Conservation (phyloP, 495 filamentous ascomycete species). For the Friedmanniomyces simplex region DNA sequence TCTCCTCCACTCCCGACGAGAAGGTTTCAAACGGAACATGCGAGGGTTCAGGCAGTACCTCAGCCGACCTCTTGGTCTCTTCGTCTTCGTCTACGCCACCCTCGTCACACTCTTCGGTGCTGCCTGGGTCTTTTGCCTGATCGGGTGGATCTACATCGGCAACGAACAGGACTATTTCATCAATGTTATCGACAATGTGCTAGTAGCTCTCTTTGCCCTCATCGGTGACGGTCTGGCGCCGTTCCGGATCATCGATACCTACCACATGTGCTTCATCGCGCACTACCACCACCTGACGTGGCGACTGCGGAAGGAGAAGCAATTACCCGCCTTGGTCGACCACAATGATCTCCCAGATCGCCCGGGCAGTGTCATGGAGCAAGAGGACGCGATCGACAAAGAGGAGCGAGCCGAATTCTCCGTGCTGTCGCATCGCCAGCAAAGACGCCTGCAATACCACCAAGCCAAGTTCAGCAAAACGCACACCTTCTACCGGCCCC, state of each 20-base stretch:
- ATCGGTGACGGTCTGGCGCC: constrained; percentile 69
- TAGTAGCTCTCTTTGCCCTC: constrained; percentile 67
- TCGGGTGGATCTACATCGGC: constrained; percentile 76
- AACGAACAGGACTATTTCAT: constrained; percentile 56
- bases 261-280: constrained; percentile 67
- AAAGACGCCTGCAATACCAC: constrained; percentile 55
- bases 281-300: constrained; percentile 59
- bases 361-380: constrained; percentile 20
- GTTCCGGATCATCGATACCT: constrained; percentile 67
- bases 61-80: constrained; percentile 59
- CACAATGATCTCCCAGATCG: constrained; percentile 56
- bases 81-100: constrained; percentile 69
- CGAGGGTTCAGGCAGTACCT: constrained; percentile 67
- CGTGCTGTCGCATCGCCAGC: constrained; percentile 53
- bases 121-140: constrained; percentile 75
- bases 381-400: constrained; percentile 22
- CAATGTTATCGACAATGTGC: constrained; percentile 64
- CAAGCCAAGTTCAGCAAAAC: constrained; percentile 63
- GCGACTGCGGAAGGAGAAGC: constrained; percentile 53
- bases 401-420: constrained; percentile 41
- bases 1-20: constrained; percentile 66
- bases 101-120: constrained; percentile 71
- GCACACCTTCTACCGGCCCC: constrained; percentile 77
- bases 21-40: constrained; percentile 64
- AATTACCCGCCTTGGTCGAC: constrained; percentile 52